Conservation (phyloP, 805 yeast genomes). For the Wickerhamomyces canadensis region DNA sequence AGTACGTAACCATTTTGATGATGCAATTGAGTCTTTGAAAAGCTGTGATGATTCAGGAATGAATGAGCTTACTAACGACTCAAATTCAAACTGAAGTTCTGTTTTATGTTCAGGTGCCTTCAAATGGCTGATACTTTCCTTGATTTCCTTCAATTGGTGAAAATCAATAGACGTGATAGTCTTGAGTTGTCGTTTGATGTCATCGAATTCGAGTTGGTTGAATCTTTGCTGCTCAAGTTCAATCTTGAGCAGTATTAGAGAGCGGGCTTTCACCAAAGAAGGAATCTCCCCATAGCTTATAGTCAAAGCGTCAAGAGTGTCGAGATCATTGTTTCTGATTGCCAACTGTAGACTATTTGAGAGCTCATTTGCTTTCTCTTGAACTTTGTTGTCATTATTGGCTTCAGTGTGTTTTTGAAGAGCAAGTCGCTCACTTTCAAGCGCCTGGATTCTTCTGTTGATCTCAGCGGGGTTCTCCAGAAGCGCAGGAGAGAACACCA, state of each 20-base stretch:
- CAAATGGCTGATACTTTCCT: slow-evolving; percentile 2
- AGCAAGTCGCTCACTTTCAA: slow-evolving; percentile 21
- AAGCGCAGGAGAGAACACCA: slow-evolving; percentile 7
- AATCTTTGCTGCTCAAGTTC: slow-evolving; percentile 1
- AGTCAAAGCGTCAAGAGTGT: slow-evolving; percentile 20
- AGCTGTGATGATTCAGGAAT: slow-evolving; percentile 9
- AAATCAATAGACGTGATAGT: slow-evolving; percentile 11
- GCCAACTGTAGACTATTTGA: slow-evolving; percentile 5
- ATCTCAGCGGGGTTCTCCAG: slow-evolving; percentile 24
- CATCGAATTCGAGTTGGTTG: slow-evolving; percentile 5
- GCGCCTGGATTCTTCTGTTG: slow-evolving; percentile 21
- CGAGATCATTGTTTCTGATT: slow-evolving; percentile 11
- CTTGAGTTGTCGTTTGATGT: slow-evolving; percentile 5
- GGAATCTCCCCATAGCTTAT: slow-evolving; percentile 14
- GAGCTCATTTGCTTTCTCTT: slow-evolving; percentile 7
- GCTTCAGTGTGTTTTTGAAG: slow-evolving; percentile 6
- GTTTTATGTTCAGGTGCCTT: no score
- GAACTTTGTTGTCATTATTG: slow-evolving; percentile 13
- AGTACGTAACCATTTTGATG: slow-evolving; percentile 16
- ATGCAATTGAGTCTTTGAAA: not conserved
- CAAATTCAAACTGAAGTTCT: no score
- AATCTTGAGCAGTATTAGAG: slow-evolving; percentile 8
- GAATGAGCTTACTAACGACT: slow-evolving; percentile 7
- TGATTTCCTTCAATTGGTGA: slow-evolving; percentile 7
- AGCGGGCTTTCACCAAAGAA: slow-evolving; percentile 12